Evolutionary conservation across 495 filamentous ascomycete species (phyloP).

Genomic region (Venustampulla echinocandica): DNA sequence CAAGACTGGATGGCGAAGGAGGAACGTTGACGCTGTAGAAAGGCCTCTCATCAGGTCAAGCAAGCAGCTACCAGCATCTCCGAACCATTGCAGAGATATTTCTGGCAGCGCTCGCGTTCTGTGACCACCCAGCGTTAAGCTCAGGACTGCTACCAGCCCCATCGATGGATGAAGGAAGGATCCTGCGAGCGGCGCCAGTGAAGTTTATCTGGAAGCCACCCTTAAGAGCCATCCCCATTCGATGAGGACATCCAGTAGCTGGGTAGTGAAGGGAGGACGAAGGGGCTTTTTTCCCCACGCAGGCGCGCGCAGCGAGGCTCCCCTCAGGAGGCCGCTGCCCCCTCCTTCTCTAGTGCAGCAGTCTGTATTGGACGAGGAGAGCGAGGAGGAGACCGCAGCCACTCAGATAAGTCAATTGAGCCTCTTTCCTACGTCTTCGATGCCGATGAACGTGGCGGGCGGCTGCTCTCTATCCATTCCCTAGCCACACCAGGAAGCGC

Average conservation of each 20-base stretch:
- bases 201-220: background rate
- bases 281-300: no score
- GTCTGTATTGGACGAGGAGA: background rate
- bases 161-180: slow-evolving; percentile 1
- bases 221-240: background rate
- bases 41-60: background rate
- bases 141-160: background rate
- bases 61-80: background rate
- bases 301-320: background rate
- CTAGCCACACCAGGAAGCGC: slow-evolving; percentile 12
- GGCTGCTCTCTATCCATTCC: slow-evolving; percentile 11
- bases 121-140: slow-evolving; percentile 11
- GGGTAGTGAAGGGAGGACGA: background rate
- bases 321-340: slow-evolving; percentile 13
- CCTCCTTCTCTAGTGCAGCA: background rate
- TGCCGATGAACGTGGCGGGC: slow-evolving; percentile 12
- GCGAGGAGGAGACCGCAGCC: slow-evolving; percentile 5
- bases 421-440: slow-evolving; percentile 14
- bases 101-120: background rate
- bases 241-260: background rate
- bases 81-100: background rate
- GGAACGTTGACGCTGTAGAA: background rate
- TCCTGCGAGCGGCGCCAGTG: slow-evolving; percentile 2
- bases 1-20: background rate
- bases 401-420: slow-evolving; percentile 14